Evolutionary conservation across 139 green algal genomes (phyloP), one percentile per base, ranked within the genome.

Genomic region (Zygnema circumcarinatum): DNA sequence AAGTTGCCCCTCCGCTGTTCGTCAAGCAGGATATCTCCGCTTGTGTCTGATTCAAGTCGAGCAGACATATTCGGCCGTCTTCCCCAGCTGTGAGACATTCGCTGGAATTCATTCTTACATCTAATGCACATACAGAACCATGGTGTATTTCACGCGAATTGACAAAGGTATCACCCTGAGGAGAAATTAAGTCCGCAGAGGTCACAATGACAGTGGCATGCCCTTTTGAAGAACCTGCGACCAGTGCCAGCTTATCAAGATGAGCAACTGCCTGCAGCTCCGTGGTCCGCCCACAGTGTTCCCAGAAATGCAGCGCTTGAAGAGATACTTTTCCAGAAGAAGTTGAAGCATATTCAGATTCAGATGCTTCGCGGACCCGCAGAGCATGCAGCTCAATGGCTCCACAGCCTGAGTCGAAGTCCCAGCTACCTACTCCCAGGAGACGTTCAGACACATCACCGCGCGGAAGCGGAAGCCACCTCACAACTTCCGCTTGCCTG

Each of bases 141-240:
- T 78, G 3, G 69, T 78, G 69, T 47, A 78, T 11, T 56, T 41
- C 69, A 25, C 7, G 7, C 7, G 16, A 3, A 47, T 47, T 78
- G 3, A 25, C 36, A n/a, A n/a, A n/a, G 16, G 69, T 56, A 3
- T 25, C 69, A 25, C 3, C 7, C 16, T 25, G 16, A 25, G 69
- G 7, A 16, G 47, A 62, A 25, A 62, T 62, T n/a, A n/a, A n/a
- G 47, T 62, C 47, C 3, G 39, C 7, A 78, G 36, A 41, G 7
- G 69, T 78, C 69, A 78, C 38, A 56, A 78, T 25, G 16, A 78
- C 36, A 78, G 69, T 56, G 11, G 11, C 38, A 11, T 78, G 3
- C 16, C 69, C 69, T 56, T 3, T 47, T 3, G 69, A 56, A 11
- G 69, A 78, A 56, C 69, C 69, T 7, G 7, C 11, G 39, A 78